phyloP scores from a whole-genome alignment of 1,284 basidiomycete species.

The Rhodotorula sp. region DNA sequence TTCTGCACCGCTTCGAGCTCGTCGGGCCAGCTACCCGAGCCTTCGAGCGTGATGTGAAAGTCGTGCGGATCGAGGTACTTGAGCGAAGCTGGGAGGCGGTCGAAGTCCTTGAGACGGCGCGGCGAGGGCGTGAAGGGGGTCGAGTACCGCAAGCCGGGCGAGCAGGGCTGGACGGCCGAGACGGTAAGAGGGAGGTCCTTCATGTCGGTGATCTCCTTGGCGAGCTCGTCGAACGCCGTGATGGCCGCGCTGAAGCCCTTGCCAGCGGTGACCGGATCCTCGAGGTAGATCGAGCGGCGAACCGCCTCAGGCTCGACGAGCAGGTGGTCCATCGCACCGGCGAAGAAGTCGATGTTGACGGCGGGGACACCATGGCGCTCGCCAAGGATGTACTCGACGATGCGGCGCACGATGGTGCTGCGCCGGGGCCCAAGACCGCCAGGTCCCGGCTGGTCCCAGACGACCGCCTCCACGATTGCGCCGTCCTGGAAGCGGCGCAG shows the following conservation, averaged over 20 bases:
- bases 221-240: conserved; percentile 76
- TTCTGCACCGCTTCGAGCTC: conserved; percentile 90
- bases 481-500: conserved; percentile 97
- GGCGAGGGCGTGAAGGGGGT: conserved; percentile 73
- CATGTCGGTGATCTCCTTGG: conserved; percentile 73
- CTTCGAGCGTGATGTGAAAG: conserved; percentile 81
- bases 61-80: conserved; percentile 70
- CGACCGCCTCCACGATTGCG: conserved; percentile 85
- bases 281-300: conserved; percentile 48
- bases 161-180: conserved; percentile 71
- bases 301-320: conserved; percentile 56
- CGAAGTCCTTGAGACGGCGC: conserved; percentile 47
- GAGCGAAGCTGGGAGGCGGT: conserved; percentile 53
- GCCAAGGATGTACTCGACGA: conserved; percentile 72
- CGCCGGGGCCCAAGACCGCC: conserved; percentile 63
- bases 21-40: conserved; percentile 91
- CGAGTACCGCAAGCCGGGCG: conserved; percentile 78
- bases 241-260: conserved; percentile 71
- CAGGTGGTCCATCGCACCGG: conserved; percentile 65
- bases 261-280: conserved; percentile 46
- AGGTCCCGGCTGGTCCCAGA: conserved; percentile 68
- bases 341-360: conserved; percentile 57
- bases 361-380: conserved; percentile 69
- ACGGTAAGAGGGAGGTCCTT: conserved; percentile 75
- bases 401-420: conserved; percentile 70